phyloP scores from a whole-genome alignment of 73 alveolate species.

The Paramecium sexaurelia region DNA sequence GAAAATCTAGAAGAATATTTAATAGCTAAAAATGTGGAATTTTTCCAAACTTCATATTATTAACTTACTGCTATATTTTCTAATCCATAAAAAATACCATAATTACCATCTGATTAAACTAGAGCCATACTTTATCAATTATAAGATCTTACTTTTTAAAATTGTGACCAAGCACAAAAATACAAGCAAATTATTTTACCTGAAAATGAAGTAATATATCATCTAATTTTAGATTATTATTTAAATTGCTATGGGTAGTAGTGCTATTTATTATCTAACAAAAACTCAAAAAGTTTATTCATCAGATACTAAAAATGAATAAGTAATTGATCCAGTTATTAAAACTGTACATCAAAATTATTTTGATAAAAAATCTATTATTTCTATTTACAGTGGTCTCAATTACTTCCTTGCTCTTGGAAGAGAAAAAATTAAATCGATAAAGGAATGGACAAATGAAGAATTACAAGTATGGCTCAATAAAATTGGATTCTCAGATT shows the following conservation, averaged over 20 bases:
- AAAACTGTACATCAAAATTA: background rate
- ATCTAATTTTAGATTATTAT: background rate
- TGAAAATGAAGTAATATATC: background rate
- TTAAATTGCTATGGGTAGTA: background rate
- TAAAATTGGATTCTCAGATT: conserved; percentile 16
- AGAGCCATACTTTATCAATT: background rate
- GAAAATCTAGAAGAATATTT: conserved; percentile 9
- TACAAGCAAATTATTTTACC: background rate
- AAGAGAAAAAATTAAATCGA: conserved; percentile 14
- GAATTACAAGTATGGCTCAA: background rate
- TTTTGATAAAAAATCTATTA: conserved; percentile 19
- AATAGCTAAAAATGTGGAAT: background rate
- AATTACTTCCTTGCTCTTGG: conserved; percentile 23
- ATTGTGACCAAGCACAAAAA: background rate
- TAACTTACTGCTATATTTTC: background rate
- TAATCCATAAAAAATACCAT: background rate
- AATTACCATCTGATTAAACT: background rate
- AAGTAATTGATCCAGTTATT: background rate
- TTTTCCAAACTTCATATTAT: background rate
- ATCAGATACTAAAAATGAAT: background rate
- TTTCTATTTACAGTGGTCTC: background rate
- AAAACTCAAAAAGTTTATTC: background rate
- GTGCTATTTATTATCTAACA: background rate
- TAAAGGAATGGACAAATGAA: conserved; percentile 31
- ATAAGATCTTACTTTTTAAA: background rate